A percentile compares a stretch with the other conserved stretches of the same genome.
Conservation (phyloP, 352 stramenopile genomes). For the Globisporangium paroecandrum region DNA sequence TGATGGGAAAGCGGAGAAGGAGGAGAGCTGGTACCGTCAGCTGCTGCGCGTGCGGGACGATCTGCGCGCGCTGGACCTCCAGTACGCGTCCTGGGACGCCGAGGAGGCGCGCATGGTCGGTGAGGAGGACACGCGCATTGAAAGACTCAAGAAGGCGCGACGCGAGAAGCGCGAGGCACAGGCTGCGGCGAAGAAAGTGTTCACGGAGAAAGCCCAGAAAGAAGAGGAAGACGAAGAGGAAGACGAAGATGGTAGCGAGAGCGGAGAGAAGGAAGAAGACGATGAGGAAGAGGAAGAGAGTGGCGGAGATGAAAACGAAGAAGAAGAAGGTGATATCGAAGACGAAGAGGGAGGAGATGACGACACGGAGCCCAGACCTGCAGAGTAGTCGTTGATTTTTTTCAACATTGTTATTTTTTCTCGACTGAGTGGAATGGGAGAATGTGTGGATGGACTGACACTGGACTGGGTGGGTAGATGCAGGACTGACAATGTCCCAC, state of each 20-base stretch:
- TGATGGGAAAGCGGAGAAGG: constrained; percentile 9
- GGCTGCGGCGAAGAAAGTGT: constrained; percentile 49
- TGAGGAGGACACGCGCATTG: constrained; percentile 43
- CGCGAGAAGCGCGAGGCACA: constrained; percentile 56
- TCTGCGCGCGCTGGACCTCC: constrained; percentile 54
- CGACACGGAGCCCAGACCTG: constrained; percentile 6
- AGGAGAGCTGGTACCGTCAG: constrained; percentile 50
- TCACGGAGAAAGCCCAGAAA: constrained; percentile 37
- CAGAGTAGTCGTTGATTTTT: background rate
- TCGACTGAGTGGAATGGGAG: background rate
- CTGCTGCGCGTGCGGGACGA: constrained; percentile 68
- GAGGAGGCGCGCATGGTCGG: constrained; percentile 46
- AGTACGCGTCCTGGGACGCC: constrained; percentile 58
- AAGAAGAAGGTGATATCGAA: constrained; percentile 19
- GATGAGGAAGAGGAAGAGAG: constrained; percentile 13
- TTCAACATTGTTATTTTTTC: background rate
- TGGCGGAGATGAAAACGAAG: constrained; percentile 7
- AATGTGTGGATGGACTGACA: constrained; percentile 1
- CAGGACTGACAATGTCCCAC: constrained; percentile 2
- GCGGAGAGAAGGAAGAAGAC: constrained; percentile 2
- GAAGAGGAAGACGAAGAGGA: constrained; percentile 6
- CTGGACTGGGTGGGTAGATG: background rate
- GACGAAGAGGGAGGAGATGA: constrained; percentile 22
- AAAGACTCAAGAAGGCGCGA: constrained; percentile 42
- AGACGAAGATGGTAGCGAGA: constrained; percentile 4